Evolutionary conservation across 768 basidiomycete genomes (phyloP).

Genomic region (Hemileccinum rubropunctum): DNA sequence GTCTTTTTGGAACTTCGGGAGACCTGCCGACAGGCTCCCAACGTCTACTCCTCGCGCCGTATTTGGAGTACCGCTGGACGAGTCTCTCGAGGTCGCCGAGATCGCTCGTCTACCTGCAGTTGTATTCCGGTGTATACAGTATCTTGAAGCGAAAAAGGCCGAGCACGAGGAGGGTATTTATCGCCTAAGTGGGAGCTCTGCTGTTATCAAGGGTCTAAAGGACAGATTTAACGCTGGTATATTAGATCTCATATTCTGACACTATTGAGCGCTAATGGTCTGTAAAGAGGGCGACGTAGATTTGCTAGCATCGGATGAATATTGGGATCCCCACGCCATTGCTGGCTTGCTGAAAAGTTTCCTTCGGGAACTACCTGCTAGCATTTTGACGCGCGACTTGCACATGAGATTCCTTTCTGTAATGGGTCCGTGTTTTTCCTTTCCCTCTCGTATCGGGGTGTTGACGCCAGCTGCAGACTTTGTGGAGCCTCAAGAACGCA

Average conservation of each 20-base stretch:
- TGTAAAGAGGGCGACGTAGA: constrained; percentile 91
- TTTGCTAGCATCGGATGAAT: constrained; percentile 82
- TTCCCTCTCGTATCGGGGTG: background rate
- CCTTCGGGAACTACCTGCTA: constrained; percentile 89
- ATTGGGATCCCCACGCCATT: constrained; percentile 97
- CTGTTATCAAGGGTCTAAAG: constrained; percentile 89
- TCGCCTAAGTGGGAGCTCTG: constrained; percentile 89
- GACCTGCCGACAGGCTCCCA: constrained; percentile 45
- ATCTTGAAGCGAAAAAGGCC: constrained; percentile 90
- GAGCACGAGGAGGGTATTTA: constrained; percentile 98
- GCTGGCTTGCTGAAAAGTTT: constrained; percentile 93
- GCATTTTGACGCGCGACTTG: constrained; percentile 88
- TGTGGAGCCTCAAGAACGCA: constrained; percentile 82
- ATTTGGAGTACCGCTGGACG: constrained; percentile 85
- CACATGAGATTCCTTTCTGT: constrained; percentile 90
- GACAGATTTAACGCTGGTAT: constrained; percentile 90
- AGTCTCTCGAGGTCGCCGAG: constrained; percentile 84
- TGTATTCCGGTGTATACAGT: constrained; percentile 93
- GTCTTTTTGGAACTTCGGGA: constrained; percentile 91
- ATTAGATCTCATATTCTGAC: constrained; percentile 23
- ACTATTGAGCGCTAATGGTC: constrained; percentile 6
- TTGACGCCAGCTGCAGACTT: constrained; percentile 58
- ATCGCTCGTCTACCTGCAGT: constrained; percentile 92
- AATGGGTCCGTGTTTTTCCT: constrained; percentile 65
- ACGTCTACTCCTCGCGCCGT: constrained; percentile 64